Percentiles rank a stretch among this genome's conserved stretches.
Conservation (phyloP, 495 filamentous ascomycete species). For the Neurospora tetraspora region DNA sequence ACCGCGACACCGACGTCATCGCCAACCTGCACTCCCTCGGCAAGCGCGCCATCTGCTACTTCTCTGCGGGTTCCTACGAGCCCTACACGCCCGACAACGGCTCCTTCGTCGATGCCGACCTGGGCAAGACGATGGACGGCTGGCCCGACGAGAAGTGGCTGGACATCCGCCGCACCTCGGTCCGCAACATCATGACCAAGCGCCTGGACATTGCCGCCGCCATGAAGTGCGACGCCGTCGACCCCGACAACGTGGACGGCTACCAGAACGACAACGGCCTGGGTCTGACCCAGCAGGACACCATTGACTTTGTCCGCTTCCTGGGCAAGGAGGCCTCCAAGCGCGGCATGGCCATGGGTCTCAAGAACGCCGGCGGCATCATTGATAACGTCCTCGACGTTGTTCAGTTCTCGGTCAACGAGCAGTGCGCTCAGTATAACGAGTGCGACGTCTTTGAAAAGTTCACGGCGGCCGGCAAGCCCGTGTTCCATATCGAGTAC, state of each 20-base stretch:
- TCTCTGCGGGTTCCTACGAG: conserved; percentile 54
- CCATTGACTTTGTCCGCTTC: conserved; percentile 49
- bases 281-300: conserved; percentile 41
- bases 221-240: conserved; percentile 62
- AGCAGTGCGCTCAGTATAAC: conserved; percentile 53
- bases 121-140: conserved; percentile 43
- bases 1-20: conserved; percentile 14
- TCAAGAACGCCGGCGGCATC: conserved; percentile 58
- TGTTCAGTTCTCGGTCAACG: conserved; percentile 62
- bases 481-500: conserved; percentile 70
- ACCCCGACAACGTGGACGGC: conserved; percentile 64
- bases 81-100: conserved; percentile 45
- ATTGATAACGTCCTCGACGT: conserved; percentile 43
- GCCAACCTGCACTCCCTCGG: conserved; percentile 15
- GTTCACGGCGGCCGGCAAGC: conserved; percentile 51
- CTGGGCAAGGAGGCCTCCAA: conserved; percentile 44
- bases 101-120: conserved; percentile 41
- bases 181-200: conserved; percentile 48
- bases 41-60: conserved; percentile 57
- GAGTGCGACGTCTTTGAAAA: conserved; percentile 43
- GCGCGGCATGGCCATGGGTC: conserved; percentile 42
- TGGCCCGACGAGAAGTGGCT: conserved; percentile 64
- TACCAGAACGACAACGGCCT: conserved; percentile 50
- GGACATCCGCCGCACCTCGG: conserved; percentile 42
- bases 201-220: conserved; percentile 45